Evolutionary conservation across 2,329 filamentous ascomycete genomes (phyloP).

Genomic region (Cordyceps fumosorosea): DNA sequence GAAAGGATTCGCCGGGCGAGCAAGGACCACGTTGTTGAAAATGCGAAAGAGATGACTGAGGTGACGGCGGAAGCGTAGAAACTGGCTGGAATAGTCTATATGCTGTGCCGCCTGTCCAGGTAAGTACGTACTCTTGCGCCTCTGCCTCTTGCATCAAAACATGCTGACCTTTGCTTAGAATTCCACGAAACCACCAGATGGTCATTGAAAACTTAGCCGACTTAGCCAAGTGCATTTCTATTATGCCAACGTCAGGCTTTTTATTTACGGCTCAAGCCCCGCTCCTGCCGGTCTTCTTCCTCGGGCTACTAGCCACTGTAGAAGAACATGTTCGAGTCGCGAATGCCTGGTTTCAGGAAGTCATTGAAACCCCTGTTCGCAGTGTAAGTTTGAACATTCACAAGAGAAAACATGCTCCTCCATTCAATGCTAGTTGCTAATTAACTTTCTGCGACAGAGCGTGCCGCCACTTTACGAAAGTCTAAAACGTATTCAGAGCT

Average conservation of each 20-base stretch:
- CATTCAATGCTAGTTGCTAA: slow-evolving; percentile 8
- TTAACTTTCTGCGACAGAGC: slow-evolving; percentile 23
- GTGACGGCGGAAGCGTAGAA: slow-evolving; percentile 37
- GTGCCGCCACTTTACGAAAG: slow-evolving; percentile 32
- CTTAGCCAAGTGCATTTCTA: slow-evolving; percentile 29
- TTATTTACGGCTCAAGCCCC: slow-evolving; percentile 37
- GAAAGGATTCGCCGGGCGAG: slow-evolving; percentile 24
- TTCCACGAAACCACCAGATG: slow-evolving; percentile 30
- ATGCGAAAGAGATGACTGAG: slow-evolving; percentile 30
- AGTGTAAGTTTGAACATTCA: slow-evolving; percentile 27
- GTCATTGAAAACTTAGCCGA: slow-evolving; percentile 27
- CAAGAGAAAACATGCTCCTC: not conserved
- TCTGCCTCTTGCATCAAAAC: not conserved
- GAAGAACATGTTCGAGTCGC: slow-evolving; percentile 24
- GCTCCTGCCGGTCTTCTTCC: slow-evolving; percentile 34
- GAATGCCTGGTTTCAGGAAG: slow-evolving; percentile 30
- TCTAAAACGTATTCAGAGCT: slow-evolving; percentile 28
- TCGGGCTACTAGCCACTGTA: slow-evolving; percentile 29
- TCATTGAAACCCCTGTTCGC: slow-evolving; percentile 30
- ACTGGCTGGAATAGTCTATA: slow-evolving; percentile 31
- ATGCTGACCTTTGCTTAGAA: slow-evolving; percentile 18
- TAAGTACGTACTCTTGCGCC: slow-evolving; percentile 14
- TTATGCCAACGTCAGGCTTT: slow-evolving; percentile 35
- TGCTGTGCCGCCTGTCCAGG: slow-evolving; percentile 33
- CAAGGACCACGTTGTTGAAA: slow-evolving; percentile 20